Evolutionary conservation across 805 yeast genomes (phyloP), one percentile per base, ranked within the genome.

Genomic region (Teunomyces pallodes): DNA sequence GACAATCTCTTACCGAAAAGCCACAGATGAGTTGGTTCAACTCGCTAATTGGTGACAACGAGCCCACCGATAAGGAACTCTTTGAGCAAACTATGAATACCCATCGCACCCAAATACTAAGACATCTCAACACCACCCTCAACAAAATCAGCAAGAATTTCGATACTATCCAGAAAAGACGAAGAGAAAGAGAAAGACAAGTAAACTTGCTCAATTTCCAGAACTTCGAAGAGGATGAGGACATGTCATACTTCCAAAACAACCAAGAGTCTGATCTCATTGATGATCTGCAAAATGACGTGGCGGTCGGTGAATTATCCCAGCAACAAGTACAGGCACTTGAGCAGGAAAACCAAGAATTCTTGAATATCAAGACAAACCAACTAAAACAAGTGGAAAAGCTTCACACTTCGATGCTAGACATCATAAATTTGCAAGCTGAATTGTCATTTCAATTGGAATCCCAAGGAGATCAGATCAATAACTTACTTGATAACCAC

Each of bases 371-470:
- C 44, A 86, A 86, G 55, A 68, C 79, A n/a, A 78, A 77, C 43
- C 86, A 86, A 51, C 57, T 85, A 26, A 70, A 77, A 36, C 81
- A 83, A 51, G 86, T 84, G 6, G 81, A 80, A 50, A 70, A 76
- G 50, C 72, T 86, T 31, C 86, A 84, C 56, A 70, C 70, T 26
- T 79, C 88, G 1, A 82, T 86, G 64, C 61, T 82, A 39, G 96
- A 89, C 59, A 84, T 91, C 38, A 78, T 90, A 0, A 80, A 83
- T 46, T 65, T 91, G 52, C 92, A 90, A 59, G 74, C 83, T 20
- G 94, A 88, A 59, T 72, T 90, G 46, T 77, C 88, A 9, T 72
- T 83, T 46, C 96, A 91, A 61, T 71, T 90, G 42, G 80, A 81
- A 20, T 64, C 80, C 1, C 97, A 90, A 65, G 81, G 86, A 5